Evolutionary conservation across 345 rosid genomes (phyloP), one percentile per base, ranked within the genome.

Genomic region (Carallia pectinifolia): DNA sequence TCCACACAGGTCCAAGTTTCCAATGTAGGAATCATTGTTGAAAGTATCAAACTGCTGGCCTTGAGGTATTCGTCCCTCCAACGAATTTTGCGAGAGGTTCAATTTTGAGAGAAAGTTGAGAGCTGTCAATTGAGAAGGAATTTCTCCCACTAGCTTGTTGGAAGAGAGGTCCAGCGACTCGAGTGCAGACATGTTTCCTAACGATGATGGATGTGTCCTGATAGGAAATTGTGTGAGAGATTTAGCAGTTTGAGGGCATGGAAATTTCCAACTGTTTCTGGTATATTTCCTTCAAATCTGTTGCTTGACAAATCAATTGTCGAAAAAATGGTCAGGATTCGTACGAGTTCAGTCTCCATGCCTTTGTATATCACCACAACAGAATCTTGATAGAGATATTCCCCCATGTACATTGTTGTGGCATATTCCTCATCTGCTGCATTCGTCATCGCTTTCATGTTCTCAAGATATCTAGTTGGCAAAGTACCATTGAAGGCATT

Each of bases 401-500:
- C n/a, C 15, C 5, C 27, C 56, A 73, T 47, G 47, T 73, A 73
- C 15, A 5, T 27, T 60, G n/a, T 18, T 54, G 29, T 27, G 19
- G 10, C 29, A 19, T 54, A 6, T 1, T 47, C 36, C 4, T 16
- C 53, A 19, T 65, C 44, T 38, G 44, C 69, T 7, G 19, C 15
- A 44, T 30, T 53, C 58, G 62, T 53, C 72, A 76, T 33, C 0
- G 68, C 52, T 40, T 7, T 27, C 9, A 58, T n/a, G 27, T 29
- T 59, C 4, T 0, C 4, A 2, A 17, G 39, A n/a, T 48, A 79
- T 1, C 5, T n/a, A 2, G 8, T 2, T 0, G 80, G 78, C 8
- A 80, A 30, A 2, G 65, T 44, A 19, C 89, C 88, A 1, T 6
- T 39, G 19, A 85, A 83, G 7, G 4, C 31, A 52, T 80, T 84